Base-by-base conservation (phyloP, 148 eudicot genomes). In the Persicaria maculosa region DNA sequence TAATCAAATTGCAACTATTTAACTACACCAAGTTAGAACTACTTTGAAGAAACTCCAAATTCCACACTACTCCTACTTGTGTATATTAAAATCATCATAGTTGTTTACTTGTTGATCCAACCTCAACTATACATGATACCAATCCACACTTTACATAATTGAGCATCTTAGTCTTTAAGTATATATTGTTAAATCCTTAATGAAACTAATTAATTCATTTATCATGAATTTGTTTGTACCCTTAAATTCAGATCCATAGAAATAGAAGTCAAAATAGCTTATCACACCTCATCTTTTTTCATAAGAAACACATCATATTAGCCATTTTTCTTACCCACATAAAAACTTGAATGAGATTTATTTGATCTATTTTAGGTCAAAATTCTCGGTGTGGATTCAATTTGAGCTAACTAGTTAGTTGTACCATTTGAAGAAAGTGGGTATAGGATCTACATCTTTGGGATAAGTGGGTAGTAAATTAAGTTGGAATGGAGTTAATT, bases 1-100 rank as follows among this genome's bases (percentile, higher is more conserved):
- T 65, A 65, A 65, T 65, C 70, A 65, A 65, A 65, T 65, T 40
- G 70, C 45, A 65, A 65, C 70, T 65, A 65, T 65, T 65, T 65
- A 65, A 65, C 70, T 65, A 65, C 70, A 36, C 46, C 19, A 65
- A 65, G 70, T 43, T 65, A 43, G 40, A 62, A 64, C 17, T 12
- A 31, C 68, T 64, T 64, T 64, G 68, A 64, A 65, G 46, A 40
- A 46, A 65, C 46, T 65, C 47, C 70, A 40, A 40, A 15, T 36
- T 65, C 70, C 14, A 65, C 70, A 65, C 70, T 65, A 65, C 70
- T 65, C 70, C 70, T 65, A 65, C 70, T 65, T 65, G 47, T 40
- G 46, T 43, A 65, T 65, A 65, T 65, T 36, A 36, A 65, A 36
- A 14, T 65, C 68, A 6, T 12, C 59, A 62, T 31, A 62, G 68